A percentile compares a stretch with the other conserved stretches of the same genome.
phyloP scores from a whole-genome alignment of 345 rosid species.

The Physaria fendleri region DNA sequence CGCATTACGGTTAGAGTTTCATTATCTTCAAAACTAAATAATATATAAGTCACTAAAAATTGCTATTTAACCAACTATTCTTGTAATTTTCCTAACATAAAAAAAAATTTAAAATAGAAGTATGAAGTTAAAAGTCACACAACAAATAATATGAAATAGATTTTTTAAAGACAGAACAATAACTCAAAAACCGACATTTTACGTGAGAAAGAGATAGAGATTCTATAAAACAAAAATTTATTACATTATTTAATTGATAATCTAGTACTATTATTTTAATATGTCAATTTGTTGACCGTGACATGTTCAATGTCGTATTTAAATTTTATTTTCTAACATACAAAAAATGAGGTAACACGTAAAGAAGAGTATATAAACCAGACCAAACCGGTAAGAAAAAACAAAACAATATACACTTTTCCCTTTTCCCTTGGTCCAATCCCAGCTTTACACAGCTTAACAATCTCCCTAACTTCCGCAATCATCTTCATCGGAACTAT shows the following conservation, averaged over 20 bases:
- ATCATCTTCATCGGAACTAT: slow-evolving; percentile 65
- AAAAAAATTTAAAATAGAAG: too few relatives aligned
- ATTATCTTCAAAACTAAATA: not conserved
- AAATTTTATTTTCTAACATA: not conserved
- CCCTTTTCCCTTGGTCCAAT: slow-evolving; percentile 69
- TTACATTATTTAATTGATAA: not conserved
- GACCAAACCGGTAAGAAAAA: not conserved
- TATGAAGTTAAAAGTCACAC: too few relatives aligned
- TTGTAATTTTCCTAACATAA: too few relatives aligned
- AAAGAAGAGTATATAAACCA: not conserved
- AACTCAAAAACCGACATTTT: not conserved
- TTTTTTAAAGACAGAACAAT: too few relatives aligned
- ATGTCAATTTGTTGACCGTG: slow-evolving; percentile 20
- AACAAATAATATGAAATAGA: too few relatives aligned
- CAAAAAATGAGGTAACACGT: not conserved
- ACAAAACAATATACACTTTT: slow-evolving; percentile 46
- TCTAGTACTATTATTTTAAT: not conserved
- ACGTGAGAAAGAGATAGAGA: too few relatives aligned
- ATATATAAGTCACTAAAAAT: not conserved
- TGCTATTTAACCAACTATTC: too few relatives aligned
- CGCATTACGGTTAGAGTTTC: not conserved
- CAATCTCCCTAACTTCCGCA: slow-evolving; percentile 49
- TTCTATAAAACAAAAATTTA: not conserved
- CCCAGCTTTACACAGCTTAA: slow-evolving; percentile 79
- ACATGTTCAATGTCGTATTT: slow-evolving; percentile 7